Conservation (phyloP, 805 yeast species). For the Pichia nakasei region DNA sequence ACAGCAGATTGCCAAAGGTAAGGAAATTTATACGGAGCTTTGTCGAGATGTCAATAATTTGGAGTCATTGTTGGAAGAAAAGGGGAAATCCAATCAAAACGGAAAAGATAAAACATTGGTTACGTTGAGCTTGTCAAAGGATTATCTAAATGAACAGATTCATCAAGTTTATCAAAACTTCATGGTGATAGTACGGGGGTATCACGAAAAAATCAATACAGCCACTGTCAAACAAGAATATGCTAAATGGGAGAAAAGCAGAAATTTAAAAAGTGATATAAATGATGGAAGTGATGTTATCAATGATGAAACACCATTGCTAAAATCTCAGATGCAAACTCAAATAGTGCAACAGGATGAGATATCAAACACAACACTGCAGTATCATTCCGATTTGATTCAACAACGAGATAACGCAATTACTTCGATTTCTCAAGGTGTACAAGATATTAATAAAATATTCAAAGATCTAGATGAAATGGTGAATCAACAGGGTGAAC, state of each 20-base stretch:
- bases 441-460: constrained; percentile 76
- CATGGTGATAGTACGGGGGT: constrained; percentile 34
- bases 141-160: constrained; percentile 34
- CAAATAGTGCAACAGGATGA: constrained; percentile 26
- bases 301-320: constrained; percentile 3
- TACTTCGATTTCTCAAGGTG: constrained; percentile 63
- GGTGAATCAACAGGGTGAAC: constrained; percentile 78
- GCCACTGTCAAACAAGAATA: constrained; percentile 26
- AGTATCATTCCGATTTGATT: constrained; percentile 54
- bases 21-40: neutral
- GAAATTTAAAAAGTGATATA: neutral
- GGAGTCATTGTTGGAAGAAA: neutral
- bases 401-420: constrained; percentile 72
- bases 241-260: constrained; percentile 4
- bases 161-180: constrained; percentile 40
- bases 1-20: neutral
- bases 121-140: neutral
- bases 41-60: neutral
- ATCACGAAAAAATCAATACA: constrained; percentile 40
- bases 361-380: constrained; percentile 38
- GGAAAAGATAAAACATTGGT: neutral
- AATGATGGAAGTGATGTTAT: neutral
- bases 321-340: constrained; percentile 14
- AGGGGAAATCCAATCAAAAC: neutral
- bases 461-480: constrained; percentile 72